Conservation (phyloP, 1,284 basidiomycete genomes). For the Apiotrichum brassicae region DNA sequence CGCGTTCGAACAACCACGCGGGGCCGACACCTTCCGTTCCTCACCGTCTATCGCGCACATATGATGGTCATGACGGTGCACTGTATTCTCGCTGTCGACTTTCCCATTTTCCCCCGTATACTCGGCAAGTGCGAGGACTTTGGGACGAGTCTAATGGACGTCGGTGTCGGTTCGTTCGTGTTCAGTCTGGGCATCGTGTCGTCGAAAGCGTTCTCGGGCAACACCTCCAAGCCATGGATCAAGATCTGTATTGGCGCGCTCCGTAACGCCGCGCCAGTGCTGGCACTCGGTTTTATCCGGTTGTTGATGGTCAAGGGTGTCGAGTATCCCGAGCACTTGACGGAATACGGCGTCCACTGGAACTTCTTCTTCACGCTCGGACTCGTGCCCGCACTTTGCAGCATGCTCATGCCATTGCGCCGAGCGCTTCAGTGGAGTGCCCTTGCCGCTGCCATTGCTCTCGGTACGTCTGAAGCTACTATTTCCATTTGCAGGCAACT, state of each 20-base stretch:
- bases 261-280: conserved; percentile 61
- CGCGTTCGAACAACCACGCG: background rate
- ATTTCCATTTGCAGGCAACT: too few species aligned
- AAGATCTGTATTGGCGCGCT: conserved; percentile 21
- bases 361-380: conserved; percentile 97
- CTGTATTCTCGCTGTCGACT: conserved; percentile 93
- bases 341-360: conserved; percentile 97
- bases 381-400: conserved; percentile 68
- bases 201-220: conserved; percentile 47
- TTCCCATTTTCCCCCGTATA: conserved; percentile 77
- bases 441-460: conserved; percentile 59
- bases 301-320: conserved; percentile 84
- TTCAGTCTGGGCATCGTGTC: conserved; percentile 90
- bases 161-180: conserved; percentile 77
- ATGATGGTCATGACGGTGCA: conserved; percentile 92
- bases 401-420: conserved; percentile 62
- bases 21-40: conserved; percentile 49
- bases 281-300: conserved; percentile 68
- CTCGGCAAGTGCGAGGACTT: conserved; percentile 92
- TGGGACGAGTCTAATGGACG: conserved; percentile 95
- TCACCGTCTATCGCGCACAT: conserved; percentile 86
- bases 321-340: conserved; percentile 92
- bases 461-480: conserved; percentile 51
- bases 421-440: conserved; percentile 55
- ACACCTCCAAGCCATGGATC: background rate